These are phyloP conservation scores for Elsinoe ampelina DNA, from an alignment of 2,329 filamentous ascomycete genomes.

Conservation along the genomic window DNA sequence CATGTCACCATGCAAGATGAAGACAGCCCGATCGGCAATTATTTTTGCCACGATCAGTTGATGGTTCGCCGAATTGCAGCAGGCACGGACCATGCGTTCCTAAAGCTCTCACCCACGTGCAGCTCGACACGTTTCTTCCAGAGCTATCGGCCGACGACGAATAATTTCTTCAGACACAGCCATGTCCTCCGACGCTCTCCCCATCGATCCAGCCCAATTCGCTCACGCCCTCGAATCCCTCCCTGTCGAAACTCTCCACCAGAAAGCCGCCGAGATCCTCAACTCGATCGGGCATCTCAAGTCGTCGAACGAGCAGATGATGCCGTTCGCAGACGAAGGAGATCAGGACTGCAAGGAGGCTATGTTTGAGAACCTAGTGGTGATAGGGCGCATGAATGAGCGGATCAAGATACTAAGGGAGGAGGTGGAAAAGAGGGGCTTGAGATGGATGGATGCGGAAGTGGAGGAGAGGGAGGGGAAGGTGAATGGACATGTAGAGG, in stretches of 20 bases:
- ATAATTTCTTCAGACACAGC: background rate
- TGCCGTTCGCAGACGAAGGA: constrained; percentile 55
- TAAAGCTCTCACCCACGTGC: constrained; percentile 15
- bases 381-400: constrained; percentile 59
- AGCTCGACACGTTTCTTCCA: background rate
- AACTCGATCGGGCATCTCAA: constrained; percentile 67
- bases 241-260: constrained; percentile 55
- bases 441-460: constrained; percentile 38
- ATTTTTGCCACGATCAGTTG: background rate
- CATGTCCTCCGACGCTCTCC: constrained; percentile 19
- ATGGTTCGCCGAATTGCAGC: background rate
- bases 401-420: constrained; percentile 53
- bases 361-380: constrained; percentile 60
- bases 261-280: constrained; percentile 66
- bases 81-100: constrained; percentile 20
- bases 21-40: background rate
- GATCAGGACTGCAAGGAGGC: constrained; percentile 65
- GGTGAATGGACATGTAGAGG: constrained; percentile 17
- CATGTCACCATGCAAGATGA: background rate
- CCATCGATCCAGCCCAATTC: constrained; percentile 27
- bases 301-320: constrained; percentile 63
- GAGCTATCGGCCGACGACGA: background rate
- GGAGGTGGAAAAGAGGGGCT: constrained; percentile 56
- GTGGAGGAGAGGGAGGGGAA: constrained; percentile 19
- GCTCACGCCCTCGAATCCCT: constrained; percentile 56